These are phyloP conservation scores for Tetracladium setigerum DNA, from an alignment of 495 filamentous ascomycete species.

Conservation along the genomic window DNA sequence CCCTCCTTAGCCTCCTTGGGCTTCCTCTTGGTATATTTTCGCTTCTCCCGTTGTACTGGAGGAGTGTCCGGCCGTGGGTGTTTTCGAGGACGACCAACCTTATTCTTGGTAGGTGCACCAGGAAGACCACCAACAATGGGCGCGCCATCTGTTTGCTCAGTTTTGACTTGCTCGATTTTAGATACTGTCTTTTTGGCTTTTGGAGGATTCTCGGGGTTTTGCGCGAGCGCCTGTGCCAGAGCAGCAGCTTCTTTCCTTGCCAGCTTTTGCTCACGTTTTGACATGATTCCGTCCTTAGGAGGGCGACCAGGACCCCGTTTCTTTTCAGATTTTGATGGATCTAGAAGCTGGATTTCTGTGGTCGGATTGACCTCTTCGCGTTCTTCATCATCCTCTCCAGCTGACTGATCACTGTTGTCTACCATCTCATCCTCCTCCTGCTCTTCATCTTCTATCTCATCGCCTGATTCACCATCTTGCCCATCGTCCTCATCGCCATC, in stretches of 20 bases:
- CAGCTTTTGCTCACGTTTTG: constrained; percentile 68
- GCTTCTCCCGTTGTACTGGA: constrained; percentile 55
- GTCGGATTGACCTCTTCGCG: constrained; percentile 25
- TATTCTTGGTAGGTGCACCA: constrained; percentile 46
- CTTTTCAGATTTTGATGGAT: constrained; percentile 34
- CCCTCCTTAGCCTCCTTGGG: constrained; percentile 49
- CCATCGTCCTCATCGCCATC: constrained; percentile 27
- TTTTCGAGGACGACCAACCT: constrained; percentile 51
- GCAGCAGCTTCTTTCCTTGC: constrained; percentile 50
- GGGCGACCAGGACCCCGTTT: constrained; percentile 81
- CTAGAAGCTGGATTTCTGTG: constrained; percentile 20
- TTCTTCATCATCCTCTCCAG: constrained; percentile 5
- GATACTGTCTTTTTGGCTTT: constrained; percentile 31
- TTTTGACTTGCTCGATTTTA: constrained; percentile 30
- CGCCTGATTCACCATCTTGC: constrained; percentile 17
- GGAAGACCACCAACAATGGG: constrained; percentile 6
- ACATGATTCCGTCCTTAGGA: constrained; percentile 90
- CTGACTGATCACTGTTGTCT: not conserved
- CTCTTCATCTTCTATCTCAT: constrained; percentile 12
- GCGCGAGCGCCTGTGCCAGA: constrained; percentile 35
- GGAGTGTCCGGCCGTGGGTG: constrained; percentile 47
- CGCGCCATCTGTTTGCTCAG: not conserved
- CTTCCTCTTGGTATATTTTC: constrained; percentile 74
- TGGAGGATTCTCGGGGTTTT: constrained; percentile 27
- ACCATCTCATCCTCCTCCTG: constrained; percentile 5